Percentiles rank a stretch among this genome's conserved stretches.
Evolutionary conservation across 1,284 basidiomycete genomes (phyloP).

Genomic region (Cystobasidium pallidum): DNA sequence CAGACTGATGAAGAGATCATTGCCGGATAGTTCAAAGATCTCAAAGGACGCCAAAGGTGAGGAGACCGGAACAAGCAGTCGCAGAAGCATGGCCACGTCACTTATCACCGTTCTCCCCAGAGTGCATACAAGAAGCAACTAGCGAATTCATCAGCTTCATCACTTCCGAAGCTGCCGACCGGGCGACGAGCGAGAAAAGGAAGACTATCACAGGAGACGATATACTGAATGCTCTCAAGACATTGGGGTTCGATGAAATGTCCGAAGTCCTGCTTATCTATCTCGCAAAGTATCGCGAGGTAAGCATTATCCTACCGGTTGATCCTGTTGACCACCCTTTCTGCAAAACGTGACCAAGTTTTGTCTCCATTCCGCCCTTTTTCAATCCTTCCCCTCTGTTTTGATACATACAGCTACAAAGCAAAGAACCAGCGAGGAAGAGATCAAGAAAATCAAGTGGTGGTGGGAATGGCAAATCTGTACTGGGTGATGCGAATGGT

Average conservation of each 20-base stretch:
- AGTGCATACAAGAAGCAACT: slow-evolving; percentile 58
- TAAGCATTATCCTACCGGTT: slow-evolving; percentile 56
- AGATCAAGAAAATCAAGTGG: slow-evolving; percentile 33
- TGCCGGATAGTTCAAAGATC: slow-evolving; percentile 51
- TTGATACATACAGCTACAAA: slow-evolving; percentile 28
- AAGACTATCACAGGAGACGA: slow-evolving; percentile 82
- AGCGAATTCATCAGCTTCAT: slow-evolving; percentile 58
- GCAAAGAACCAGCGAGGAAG: slow-evolving; percentile 41
- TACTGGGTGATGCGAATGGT: background rate
- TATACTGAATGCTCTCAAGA: slow-evolving; percentile 81
- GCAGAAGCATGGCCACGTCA: background rate
- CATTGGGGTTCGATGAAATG: slow-evolving; percentile 94
- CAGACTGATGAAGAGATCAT: slow-evolving; percentile 52
- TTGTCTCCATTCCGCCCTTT: background rate
- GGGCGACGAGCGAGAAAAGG: slow-evolving; percentile 59
- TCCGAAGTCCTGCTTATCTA: slow-evolving; percentile 86
- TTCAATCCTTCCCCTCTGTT: background rate
- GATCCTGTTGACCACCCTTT: background rate
- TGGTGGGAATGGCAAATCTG: slow-evolving; percentile 8
- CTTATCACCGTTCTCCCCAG: slow-evolving; percentile 49
- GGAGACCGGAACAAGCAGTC: background rate
- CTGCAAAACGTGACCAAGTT: slow-evolving; percentile 7
- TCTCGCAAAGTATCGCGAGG: slow-evolving; percentile 82
- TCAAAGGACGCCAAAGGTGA: slow-evolving; percentile 47
- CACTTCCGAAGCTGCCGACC: slow-evolving; percentile 57